A percentile compares a stretch with the other conserved stretches of the same genome.
Conservation (phyloP, 768 basidiomycete species). For the Amanita pallidorosea region DNA sequence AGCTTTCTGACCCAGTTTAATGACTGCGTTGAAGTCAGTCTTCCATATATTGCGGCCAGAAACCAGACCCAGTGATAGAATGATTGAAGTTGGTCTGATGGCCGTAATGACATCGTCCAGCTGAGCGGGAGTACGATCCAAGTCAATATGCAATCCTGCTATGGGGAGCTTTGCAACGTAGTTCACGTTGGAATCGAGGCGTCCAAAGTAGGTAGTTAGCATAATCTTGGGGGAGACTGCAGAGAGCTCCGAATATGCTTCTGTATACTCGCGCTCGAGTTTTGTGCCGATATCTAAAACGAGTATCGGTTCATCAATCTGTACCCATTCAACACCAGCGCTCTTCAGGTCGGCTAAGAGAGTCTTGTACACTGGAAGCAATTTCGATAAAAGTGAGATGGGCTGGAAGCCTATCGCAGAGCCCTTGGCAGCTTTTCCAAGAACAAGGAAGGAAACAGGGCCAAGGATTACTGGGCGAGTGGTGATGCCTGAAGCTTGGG, state of each 20-base stretch:
- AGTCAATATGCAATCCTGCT: constrained; percentile 91
- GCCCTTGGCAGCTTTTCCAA: constrained; percentile 86
- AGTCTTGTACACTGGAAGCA: constrained; percentile 87
- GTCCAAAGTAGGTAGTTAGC: constrained; percentile 93
- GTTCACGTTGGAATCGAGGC: constrained; percentile 85
- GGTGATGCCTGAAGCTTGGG: constrained; percentile 75
- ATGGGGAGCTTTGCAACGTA: constrained; percentile 89
- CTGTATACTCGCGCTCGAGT: constrained; percentile 70
- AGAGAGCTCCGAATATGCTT: constrained; percentile 73
- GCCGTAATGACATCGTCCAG: constrained; percentile 74
- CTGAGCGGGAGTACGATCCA: constrained; percentile 87
- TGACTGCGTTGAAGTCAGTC: constrained; percentile 78
- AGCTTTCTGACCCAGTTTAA: constrained; percentile 78
- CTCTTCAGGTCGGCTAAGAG: constrained; percentile 85
- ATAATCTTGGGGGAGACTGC: constrained; percentile 85
- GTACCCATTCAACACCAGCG: constrained; percentile 90
- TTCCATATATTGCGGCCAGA: constrained; percentile 99
- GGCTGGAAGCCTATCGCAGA: constrained; percentile 80
- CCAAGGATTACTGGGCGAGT: constrained; percentile 97
- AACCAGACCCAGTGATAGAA: constrained; percentile 89
- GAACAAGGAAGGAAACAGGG: constrained; percentile 88
- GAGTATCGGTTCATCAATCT: constrained; percentile 95
- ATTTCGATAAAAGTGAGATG: constrained; percentile 78
- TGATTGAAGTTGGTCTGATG: constrained; percentile 69
- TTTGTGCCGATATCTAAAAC: constrained; percentile 77